Evolutionary conservation across 1,284 basidiomycete species (phyloP), one percentile per base, ranked within the genome.

Genomic region (Ustilago xerochloae): DNA sequence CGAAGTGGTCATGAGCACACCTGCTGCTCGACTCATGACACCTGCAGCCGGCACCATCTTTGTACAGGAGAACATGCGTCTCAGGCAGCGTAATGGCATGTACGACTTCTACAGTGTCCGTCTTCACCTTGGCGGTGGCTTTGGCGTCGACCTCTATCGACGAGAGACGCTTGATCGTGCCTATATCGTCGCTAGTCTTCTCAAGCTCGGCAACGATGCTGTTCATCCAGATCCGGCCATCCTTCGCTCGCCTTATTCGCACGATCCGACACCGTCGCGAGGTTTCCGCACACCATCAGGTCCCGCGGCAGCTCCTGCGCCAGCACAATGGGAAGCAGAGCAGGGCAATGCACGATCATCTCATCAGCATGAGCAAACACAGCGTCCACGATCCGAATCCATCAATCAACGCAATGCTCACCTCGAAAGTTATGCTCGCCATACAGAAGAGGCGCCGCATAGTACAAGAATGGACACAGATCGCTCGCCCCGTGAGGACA

Each of bases 41-140:
- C 78, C 76, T 2, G 78, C 78, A 10, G 53, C 63, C 13, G 78
- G 78, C 20, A 80, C 78, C 39, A 74, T 78, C 62, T 80, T 73
- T 58, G 63, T 75, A 28, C 67, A 78, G 57, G 76, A 80, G 16
- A 64, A 69, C 53, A 63, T 80, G 60, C 72, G 76, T 28, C 41
- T 80, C 12, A 67, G 72, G 24, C 72, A 69, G 49, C 56, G 71
- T 28, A 74, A 63, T 30, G 69, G 75, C 12, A 66, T 73, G 63
- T 79, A 56, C 32, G 75, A 75, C 30, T 72, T 75, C 20, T 78
- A 73, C 64, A 74, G 69, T 47, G 65, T 80, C 4, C 72, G 76
- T 16, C 48, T 80, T 26, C 76, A 80, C 50, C 60, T 79, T 22
- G 78, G 78, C 22, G 77, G 77, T 33, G 68, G 62, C 36, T 80